These are phyloP conservation scores for Calonectria montana DNA, from an alignment of 2,329 filamentous ascomycete species.

Conservation along the genomic window DNA sequence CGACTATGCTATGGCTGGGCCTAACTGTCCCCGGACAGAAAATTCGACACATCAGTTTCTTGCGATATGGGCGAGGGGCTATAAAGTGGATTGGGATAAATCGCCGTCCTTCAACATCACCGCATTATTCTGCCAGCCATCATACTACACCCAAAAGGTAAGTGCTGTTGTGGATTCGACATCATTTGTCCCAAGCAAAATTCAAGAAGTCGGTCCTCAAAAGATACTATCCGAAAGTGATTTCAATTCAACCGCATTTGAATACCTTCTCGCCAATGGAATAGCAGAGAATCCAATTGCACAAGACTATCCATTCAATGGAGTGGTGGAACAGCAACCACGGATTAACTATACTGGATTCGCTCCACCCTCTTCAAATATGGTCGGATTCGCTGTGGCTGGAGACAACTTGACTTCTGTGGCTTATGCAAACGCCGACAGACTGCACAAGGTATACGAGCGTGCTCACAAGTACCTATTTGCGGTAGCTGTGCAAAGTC, in stretches of 20 bases:
- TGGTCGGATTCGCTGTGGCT: constrained; percentile 50
- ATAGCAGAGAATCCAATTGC: constrained; percentile 17
- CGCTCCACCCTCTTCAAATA: constrained; percentile 38
- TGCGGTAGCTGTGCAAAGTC: constrained; percentile 32
- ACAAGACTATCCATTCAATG: constrained; percentile 39
- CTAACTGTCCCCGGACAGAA: constrained; percentile 44
- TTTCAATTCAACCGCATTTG: constrained; percentile 51
- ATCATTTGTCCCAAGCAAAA: background rate
- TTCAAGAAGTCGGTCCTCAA: background rate
- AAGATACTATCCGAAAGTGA: constrained; percentile 29
- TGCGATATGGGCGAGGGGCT: constrained; percentile 35
- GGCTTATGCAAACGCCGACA: constrained; percentile 18
- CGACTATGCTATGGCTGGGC: constrained; percentile 46
- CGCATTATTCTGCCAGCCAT: constrained; percentile 55
- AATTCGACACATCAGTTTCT: constrained; percentile 53
- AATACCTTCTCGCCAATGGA: constrained; percentile 46
- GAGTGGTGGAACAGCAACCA: constrained; percentile 41
- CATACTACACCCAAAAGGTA: constrained; percentile 60
- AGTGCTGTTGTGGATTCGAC: constrained; percentile 49
- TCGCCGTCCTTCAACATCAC: constrained; percentile 40
- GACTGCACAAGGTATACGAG: constrained; percentile 32
- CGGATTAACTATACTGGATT: constrained; percentile 29
- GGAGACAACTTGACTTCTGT: background rate
- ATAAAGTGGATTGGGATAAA: background rate
- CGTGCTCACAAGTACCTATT: constrained; percentile 48